Evolutionary conservation across 2,329 filamentous ascomycete genomes (phyloP).

Genomic region (Cryphonectria nitschkei): DNA sequence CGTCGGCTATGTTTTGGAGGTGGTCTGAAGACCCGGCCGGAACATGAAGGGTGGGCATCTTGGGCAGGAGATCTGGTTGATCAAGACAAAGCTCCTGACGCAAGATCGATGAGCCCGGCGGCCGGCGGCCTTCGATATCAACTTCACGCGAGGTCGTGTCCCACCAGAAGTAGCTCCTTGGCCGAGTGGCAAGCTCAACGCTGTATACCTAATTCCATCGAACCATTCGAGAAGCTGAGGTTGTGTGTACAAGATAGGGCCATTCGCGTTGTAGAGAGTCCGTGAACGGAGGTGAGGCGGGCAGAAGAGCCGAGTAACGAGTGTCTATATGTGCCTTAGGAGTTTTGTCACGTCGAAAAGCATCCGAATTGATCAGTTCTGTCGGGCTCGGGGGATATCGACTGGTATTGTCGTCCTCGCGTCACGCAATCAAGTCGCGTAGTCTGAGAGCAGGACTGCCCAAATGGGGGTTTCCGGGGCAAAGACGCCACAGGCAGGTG

Average conservation of each 20-base stretch:
- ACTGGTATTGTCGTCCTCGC: not conserved
- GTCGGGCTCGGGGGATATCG: not conserved
- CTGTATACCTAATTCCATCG: conserved; percentile 2
- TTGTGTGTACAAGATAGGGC: conserved; percentile 7
- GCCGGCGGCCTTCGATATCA: conserved; percentile 5
- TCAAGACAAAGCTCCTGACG: conserved; percentile 11
- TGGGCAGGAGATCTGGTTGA: conserved; percentile 30
- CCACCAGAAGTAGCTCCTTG: conserved; percentile 8
- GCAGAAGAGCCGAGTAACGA: not conserved
- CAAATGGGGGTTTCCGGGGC: not conserved
- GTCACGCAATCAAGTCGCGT: conserved; percentile 18
- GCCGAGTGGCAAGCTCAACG: conserved; percentile 15
- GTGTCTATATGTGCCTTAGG: not conserved
- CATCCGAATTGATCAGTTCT: not conserved
- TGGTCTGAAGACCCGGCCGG: conserved; percentile 53
- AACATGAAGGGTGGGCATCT: conserved; percentile 64
- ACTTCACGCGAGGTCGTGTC: not conserved
- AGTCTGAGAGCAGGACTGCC: not conserved
- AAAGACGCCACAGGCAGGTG: not conserved
- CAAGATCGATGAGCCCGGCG: not conserved
- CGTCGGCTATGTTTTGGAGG: conserved; percentile 68
- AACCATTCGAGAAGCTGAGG: not conserved
- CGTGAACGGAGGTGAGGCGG: not conserved
- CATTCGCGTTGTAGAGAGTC: conserved; percentile 20
- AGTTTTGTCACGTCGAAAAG: not conserved